These are phyloP conservation scores for Plasmodium fragile DNA, from an alignment of 169 alveolate species.

Conservation along the genomic window DNA sequence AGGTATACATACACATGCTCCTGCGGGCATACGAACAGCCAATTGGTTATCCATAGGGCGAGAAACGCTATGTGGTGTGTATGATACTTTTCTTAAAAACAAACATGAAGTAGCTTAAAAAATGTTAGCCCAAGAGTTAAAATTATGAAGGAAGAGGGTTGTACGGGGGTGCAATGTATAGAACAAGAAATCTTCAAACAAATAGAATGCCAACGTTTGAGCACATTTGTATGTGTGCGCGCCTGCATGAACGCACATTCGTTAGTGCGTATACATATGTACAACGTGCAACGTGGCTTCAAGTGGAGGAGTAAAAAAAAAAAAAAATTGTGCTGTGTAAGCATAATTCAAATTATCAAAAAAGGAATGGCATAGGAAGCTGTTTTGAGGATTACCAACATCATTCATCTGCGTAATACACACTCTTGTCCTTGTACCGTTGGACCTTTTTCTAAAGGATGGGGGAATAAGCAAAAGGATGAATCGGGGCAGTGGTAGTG, in stretches of 20 bases:
- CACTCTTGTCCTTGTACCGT: conserved; percentile 43
- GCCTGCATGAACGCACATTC: not conserved
- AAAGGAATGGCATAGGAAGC: not conserved
- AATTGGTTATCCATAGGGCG: not conserved
- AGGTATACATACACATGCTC: not conserved
- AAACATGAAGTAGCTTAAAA: not conserved
- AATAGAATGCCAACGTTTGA: not conserved
- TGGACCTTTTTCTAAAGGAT: conserved; percentile 42
- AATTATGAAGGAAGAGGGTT: not conserved
- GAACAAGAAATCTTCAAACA: not conserved
- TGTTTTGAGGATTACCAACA: not conserved
- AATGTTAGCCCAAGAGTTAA: not conserved
- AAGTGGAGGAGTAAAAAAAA: not conserved
- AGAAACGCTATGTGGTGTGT: not conserved
- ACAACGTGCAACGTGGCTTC: not conserved
- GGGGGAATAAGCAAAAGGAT: not conserved
- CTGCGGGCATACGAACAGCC: not conserved
- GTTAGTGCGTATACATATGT: not conserved
- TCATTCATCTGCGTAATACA: conserved; percentile 34
- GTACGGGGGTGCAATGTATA: not conserved
- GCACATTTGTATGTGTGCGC: not conserved
- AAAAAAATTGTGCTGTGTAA: not conserved
- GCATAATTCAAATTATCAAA: not conserved
- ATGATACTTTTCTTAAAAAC: not conserved
- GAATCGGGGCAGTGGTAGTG: not conserved